These are phyloP conservation scores for Combretum micranthum DNA, from an alignment of 345 rosid genomes.

Conservation along the genomic window DNA sequence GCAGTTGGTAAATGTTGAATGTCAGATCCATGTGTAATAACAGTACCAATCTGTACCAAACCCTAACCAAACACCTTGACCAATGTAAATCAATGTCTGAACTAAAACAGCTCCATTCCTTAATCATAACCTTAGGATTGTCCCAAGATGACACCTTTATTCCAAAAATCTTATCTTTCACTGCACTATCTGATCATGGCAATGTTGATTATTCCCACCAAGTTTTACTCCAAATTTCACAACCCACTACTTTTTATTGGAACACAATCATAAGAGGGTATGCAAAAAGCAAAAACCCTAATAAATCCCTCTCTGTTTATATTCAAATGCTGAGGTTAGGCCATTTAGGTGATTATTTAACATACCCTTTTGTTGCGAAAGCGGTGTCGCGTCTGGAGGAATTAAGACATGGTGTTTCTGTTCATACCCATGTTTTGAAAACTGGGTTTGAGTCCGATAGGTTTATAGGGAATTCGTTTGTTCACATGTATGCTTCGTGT, in stretches of 20 bases:
- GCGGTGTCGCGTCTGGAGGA: slow-evolving; percentile 51
- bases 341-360: slow-evolving; percentile 50
- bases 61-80: slow-evolving; percentile 24
- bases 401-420: slow-evolving; percentile 26
- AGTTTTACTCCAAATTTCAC: slow-evolving; percentile 28
- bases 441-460: slow-evolving; percentile 49
- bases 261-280: slow-evolving; percentile 57
- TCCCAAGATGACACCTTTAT: slow-evolving; percentile 34
- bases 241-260: slow-evolving; percentile 48
- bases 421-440: slow-evolving; percentile 41
- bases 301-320: slow-evolving; percentile 38
- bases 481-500: slow-evolving; percentile 60
- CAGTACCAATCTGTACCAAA: slow-evolving; percentile 1
- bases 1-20: slow-evolving; percentile 32
- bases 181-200: slow-evolving; percentile 41
- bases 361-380: slow-evolving; percentile 67
- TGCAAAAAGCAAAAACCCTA: slow-evolving; percentile 46
- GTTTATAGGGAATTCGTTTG: slow-evolving; percentile 53
- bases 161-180: slow-evolving; percentile 42
- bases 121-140: slow-evolving; percentile 42
- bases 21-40: slow-evolving; percentile 17
- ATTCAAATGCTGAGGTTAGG: slow-evolving; percentile 48
- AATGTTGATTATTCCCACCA: slow-evolving; percentile 42
- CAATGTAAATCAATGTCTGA: slow-evolving; percentile 47
- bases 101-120: slow-evolving; percentile 53